These are phyloP conservation scores for Paecilomyces dactylethromorphus DNA, from an alignment of 2,329 filamentous ascomycete genomes.

Conservation along the genomic window DNA sequence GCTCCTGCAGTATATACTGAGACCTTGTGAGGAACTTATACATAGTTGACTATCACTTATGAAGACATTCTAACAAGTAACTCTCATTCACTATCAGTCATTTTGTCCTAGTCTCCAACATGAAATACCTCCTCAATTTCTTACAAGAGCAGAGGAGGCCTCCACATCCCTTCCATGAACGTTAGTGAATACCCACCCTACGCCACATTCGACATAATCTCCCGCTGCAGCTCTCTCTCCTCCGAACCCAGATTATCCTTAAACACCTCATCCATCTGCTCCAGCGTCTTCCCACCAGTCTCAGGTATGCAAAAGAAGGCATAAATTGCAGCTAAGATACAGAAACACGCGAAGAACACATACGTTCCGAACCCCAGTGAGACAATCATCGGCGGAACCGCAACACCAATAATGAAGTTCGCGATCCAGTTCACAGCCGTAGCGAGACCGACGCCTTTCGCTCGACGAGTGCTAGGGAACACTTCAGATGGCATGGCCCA, in stretches of 20 bases:
- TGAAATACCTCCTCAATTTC: no score
- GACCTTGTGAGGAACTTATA: no score
- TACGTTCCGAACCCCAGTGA: constrained; percentile 20
- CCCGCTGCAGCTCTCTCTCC: neutral
- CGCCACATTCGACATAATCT: no score
- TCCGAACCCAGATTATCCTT: constrained; percentile 16
- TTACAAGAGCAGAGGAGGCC: no score
- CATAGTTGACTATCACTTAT: no score
- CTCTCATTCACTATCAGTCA: no score
- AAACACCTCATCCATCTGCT: constrained; percentile 45
- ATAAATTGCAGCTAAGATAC: constrained; percentile 12
- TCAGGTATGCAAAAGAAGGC: constrained; percentile 40
- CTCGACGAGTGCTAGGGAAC: constrained; percentile 21
- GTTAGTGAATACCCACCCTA: no score
- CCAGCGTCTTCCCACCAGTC: constrained; percentile 52
- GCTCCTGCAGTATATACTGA: no score
- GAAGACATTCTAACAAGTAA: no score
- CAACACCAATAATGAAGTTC: constrained; percentile 24
- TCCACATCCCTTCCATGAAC: no score
- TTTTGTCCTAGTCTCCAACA: no score
- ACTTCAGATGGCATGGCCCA: constrained; percentile 23
- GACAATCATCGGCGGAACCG: constrained; percentile 19
- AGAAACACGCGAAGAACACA: constrained; percentile 15
- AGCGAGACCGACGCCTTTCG: constrained; percentile 21
- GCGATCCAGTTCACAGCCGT: constrained; percentile 25